phyloP scores from a whole-genome alignment of 2,329 filamentous ascomycete species.

The Dendryphion nanum region DNA sequence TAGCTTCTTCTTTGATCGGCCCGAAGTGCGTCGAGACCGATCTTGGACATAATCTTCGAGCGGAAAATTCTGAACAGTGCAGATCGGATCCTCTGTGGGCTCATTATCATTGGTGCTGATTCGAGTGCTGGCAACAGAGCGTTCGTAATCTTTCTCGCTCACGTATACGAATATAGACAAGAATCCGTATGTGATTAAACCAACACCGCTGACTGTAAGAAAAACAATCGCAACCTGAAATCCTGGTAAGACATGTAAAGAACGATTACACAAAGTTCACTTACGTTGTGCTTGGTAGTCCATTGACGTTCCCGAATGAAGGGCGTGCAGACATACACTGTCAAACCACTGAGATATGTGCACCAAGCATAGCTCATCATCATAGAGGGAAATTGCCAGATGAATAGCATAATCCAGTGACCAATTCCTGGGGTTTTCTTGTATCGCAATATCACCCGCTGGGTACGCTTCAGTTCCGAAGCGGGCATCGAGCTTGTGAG shows the following conservation, averaged over 20 bases:
- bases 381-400: slow-evolving; percentile 32
- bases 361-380: slow-evolving; percentile 28
- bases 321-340: slow-evolving; percentile 25
- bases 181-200: slow-evolving; percentile 23
- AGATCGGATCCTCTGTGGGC: too few relatives aligned
- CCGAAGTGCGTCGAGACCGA: too few relatives aligned
- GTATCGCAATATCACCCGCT: slow-evolving; percentile 20
- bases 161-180: slow-evolving; percentile 23
- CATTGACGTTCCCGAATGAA: slow-evolving; percentile 19
- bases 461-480: slow-evolving; percentile 18
- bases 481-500: slow-evolving; percentile 15
- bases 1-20: too few relatives aligned
- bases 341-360: slow-evolving; percentile 23
- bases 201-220: slow-evolving; percentile 17
- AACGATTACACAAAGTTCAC: not conserved
- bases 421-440: slow-evolving; percentile 20
- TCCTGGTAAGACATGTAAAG: not conserved
- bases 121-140: too few relatives aligned
- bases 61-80: too few relatives aligned
- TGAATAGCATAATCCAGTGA: slow-evolving; percentile 28
- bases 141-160: slow-evolving; percentile 25
- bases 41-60: too few relatives aligned
- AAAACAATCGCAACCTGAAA: slow-evolving; percentile 24
- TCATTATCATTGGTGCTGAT: too few relatives aligned
- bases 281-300: slow-evolving; percentile 19